Evolutionary conservation across 1,284 basidiomycete species (phyloP).

Genomic region (Trametes polyzona): DNA sequence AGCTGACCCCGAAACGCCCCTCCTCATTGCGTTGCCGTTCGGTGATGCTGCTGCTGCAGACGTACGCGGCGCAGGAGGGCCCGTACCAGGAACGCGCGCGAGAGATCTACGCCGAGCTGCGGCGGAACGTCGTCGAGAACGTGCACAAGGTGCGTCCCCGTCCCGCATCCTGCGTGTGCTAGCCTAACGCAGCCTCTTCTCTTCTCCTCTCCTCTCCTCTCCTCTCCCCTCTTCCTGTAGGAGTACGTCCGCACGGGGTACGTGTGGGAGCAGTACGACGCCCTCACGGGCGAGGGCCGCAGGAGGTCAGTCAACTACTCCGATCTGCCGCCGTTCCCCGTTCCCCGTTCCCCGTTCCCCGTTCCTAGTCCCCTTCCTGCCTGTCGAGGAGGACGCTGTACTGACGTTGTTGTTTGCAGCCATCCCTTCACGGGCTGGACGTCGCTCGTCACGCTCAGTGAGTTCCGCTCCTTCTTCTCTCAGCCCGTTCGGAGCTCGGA

Average conservation of each 20-base stretch:
- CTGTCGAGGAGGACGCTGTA: no score
- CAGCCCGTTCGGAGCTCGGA: not conserved
- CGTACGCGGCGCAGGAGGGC: conserved; percentile 79
- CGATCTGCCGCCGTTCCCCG: no score
- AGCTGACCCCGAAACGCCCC: no score
- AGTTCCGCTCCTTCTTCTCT: conserved; percentile 34
- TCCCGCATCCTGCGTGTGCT: not conserved
- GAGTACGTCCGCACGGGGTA: conserved; percentile 92
- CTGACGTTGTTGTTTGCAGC: conserved; percentile 45
- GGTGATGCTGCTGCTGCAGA: no score
- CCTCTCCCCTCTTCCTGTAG: conserved; percentile 53
- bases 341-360: no score
- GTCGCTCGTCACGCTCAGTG: conserved; percentile 79
- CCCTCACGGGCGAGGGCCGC: conserved; percentile 79
- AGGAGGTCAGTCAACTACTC: conserved; percentile 77
- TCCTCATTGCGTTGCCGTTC: no score
- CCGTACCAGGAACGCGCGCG: conserved; percentile 77
- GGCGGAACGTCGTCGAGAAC: conserved; percentile 85
- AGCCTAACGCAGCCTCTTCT: not conserved
- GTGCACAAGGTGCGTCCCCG: conserved; percentile 69
- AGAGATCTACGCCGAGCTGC: conserved; percentile 79
- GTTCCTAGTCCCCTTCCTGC: no score
- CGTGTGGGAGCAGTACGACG: conserved; percentile 96
- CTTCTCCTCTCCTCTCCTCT: no score
- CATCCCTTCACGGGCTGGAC: conserved; percentile 96